Evolutionary conservation across 495 filamentous ascomycete genomes (phyloP).

Genomic region (Daldinia grandis): DNA sequence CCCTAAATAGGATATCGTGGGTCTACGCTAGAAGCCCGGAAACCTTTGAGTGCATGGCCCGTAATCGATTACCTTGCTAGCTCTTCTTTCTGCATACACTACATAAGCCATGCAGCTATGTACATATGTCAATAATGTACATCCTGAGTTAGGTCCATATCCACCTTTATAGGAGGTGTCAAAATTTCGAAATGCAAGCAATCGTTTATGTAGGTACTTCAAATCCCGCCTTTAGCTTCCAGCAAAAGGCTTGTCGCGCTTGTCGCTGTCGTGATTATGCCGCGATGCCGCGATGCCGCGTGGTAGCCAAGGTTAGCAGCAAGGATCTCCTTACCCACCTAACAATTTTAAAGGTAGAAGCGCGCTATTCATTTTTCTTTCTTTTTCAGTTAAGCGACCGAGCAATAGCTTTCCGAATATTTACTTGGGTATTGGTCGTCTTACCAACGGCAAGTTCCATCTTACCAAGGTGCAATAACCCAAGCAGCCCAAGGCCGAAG

Average conservation of each 20-base stretch:
- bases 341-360: neutral
- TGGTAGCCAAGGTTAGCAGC: conserved; percentile 28
- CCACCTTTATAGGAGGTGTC: conserved; percentile 21
- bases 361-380: neutral
- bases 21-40: conserved; percentile 28
- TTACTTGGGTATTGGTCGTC: too few species aligned
- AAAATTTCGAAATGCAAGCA: conserved; percentile 30
- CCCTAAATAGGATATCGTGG: conserved; percentile 21
- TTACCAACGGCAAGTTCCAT: conserved; percentile 22
- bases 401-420: too few species aligned
- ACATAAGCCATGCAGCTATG: neutral
- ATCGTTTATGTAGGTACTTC: neutral
- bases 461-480: neutral
- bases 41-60: conserved; percentile 14
- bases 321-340: conserved; percentile 29
- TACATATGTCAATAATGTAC: neutral
- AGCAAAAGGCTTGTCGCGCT: conserved; percentile 9
- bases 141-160: conserved; percentile 1
- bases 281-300: conserved; percentile 27
- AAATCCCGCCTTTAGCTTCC: conserved; percentile 21
- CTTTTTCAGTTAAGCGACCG: neutral
- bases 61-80: conserved; percentile 26
- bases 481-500: conserved; percentile 3
- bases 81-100: neutral
- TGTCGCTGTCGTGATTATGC: conserved; percentile 20